Evolutionary conservation across 768 basidiomycete species (phyloP).

Genomic region (Phanerodontia chrysosporium): DNA sequence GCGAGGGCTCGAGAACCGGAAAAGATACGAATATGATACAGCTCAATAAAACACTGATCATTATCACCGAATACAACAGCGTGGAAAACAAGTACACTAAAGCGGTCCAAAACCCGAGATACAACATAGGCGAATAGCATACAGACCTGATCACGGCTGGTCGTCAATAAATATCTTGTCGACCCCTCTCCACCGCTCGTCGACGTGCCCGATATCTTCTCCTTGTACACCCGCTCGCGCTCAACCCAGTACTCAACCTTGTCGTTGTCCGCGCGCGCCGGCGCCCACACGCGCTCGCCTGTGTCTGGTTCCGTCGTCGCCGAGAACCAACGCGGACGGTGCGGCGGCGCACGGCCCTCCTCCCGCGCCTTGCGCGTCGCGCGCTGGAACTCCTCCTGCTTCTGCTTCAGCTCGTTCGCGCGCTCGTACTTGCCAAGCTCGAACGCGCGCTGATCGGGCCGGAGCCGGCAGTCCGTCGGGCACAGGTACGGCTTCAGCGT

Average conservation of each 20-base stretch:
- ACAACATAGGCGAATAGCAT: too few species aligned
- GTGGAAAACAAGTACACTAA: too few species aligned
- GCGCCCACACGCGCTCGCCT: conserved; percentile 85
- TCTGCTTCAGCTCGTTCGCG: conserved; percentile 74
- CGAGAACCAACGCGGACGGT: conserved; percentile 84
- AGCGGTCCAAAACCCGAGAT: too few species aligned
- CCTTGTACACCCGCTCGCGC: conserved; percentile 59
- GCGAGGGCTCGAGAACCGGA: too few species aligned
- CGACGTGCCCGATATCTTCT: conserved; percentile 25
- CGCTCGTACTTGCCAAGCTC: conserved; percentile 83
- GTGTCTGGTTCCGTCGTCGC: conserved; percentile 84
- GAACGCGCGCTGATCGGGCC: conserved; percentile 93
- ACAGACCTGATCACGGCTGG: conserved; percentile 29
- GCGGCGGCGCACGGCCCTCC: conserved; percentile 63
- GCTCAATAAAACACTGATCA: too few species aligned
- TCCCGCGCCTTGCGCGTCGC: conserved; percentile 70
- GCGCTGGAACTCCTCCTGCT: conserved; percentile 81
- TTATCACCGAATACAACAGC: too few species aligned
- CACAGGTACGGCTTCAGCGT: conserved; percentile 68
- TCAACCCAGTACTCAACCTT: conserved; percentile 81
- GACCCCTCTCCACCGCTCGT: conserved; percentile 60
- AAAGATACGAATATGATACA: too few species aligned
- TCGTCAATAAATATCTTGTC: conserved; percentile 82
- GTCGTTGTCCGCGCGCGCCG: conserved; percentile 45
- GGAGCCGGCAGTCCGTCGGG: conserved; percentile 88